Percentiles rank a stretch among this genome's conserved stretches.
phyloP scores from a whole-genome alignment of 108 stramenopile species.

The Fragilaria radians region DNA sequence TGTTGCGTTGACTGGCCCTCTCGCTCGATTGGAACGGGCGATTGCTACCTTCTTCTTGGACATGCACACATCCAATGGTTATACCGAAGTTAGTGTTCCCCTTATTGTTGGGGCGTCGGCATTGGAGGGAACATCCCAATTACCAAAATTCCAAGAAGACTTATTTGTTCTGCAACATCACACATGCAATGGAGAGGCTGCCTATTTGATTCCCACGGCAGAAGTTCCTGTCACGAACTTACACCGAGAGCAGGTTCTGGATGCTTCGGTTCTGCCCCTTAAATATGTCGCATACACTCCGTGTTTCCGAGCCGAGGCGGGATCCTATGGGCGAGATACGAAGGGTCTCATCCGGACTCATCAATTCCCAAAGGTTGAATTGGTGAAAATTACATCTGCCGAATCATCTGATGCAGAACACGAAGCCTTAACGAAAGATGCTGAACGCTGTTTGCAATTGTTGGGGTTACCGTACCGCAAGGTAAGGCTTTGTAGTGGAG shows the following conservation, averaged over 20 bases:
- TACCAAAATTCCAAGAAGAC: conserved; percentile 97
- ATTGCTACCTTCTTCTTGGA: conserved; percentile 90
- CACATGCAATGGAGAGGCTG: conserved; percentile 95
- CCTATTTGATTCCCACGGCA: conserved; percentile 95
- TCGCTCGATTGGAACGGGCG: conserved; percentile 93
- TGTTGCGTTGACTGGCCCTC: conserved; percentile 73
- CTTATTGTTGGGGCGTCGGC: conserved; percentile 80
- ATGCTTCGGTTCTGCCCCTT: conserved; percentile 83
- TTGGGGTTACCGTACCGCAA: conserved; percentile 90
- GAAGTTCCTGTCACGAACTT: conserved; percentile 96
- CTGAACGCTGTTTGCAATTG: conserved; percentile 78
- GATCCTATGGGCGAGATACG: conserved; percentile 92
- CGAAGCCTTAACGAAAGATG: conserved; percentile 78
- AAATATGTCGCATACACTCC: conserved; percentile 87
- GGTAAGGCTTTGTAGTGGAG: conserved; percentile 91
- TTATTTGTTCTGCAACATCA: conserved; percentile 84
- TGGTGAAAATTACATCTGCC: conserved; percentile 90
- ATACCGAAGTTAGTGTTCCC: conserved; percentile 89
- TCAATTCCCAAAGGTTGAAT: conserved; percentile 98
- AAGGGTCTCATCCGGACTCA: conserved; percentile 96
- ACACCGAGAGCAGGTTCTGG: conserved; percentile 78
- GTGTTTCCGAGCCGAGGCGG: conserved; percentile 98
- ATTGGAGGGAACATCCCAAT: conserved; percentile 91
- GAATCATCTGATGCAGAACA: conserved; percentile 78
- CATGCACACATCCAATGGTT: conserved; percentile 75